Evolutionary conservation across 768 basidiomycete species (phyloP), one percentile per base, ranked within the genome.

Genomic region (Cystofilobasidium capitatum): DNA sequence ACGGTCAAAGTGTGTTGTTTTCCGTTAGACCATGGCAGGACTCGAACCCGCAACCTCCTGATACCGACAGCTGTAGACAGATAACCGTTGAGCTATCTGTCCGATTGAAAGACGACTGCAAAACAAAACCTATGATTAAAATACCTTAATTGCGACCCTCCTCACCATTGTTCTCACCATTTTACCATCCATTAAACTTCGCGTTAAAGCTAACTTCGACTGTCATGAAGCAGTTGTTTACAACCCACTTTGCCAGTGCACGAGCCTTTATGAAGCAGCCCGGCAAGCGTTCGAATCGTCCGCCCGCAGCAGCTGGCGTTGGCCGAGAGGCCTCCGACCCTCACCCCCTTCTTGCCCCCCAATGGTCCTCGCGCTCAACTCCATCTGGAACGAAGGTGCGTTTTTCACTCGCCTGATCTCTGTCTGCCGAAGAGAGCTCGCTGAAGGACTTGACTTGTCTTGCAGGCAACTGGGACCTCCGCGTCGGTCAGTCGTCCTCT

Each of bases 331-430:
- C 29, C 58, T 26, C 29, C 35, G 3, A 9, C 17, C 26, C 31
- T 24, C 22, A 5, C 17, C 14, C 9, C 26, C 36, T 36, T n/a
- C n/a, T 13, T 22, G 37, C 20, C 36, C n/a, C 29, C 6, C 16
- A 16, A 68, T 68, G 66, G 66, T 68, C 13, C 54, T 68, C n/a
- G 66, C 66, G 17, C 60, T 68, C 61, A 68, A 68, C 61, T 62
- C 61, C 12, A 68, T 68, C 51, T 68, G 59, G 59, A 68, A 68
- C 60, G 66, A 68, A 37, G 66, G 66, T 68, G 2, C 16, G 54
- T 26, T n/a, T 20, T 31, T 31, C 42, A n/a, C n/a, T 31, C 35
- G 3, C 37, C 0, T 36, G 14, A 26, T 16, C 22, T 45, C 31
- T 45, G 29, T 1, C n/a, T 13, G 39, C 40, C 40, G 29, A 8